A percentile compares a stretch with the other conserved stretches of the same genome.
These are phyloP conservation scores for Trichosporon sp. DNA, from an alignment of 1,284 basidiomycete species.

Conservation along the genomic window DNA sequence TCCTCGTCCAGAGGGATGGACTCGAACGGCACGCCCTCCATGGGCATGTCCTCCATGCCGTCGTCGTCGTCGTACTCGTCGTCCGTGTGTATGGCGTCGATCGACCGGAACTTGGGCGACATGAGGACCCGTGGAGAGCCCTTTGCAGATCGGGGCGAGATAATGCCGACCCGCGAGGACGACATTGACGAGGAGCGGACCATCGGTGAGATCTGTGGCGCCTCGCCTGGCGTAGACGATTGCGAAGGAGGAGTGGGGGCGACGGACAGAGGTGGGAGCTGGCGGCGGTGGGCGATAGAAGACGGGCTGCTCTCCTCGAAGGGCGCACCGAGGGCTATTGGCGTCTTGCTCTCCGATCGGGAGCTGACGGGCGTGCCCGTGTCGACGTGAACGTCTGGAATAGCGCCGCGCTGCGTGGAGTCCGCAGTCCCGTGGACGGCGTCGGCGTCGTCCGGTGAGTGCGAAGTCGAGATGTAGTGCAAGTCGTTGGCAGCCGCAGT, in stretches of 20 bases:
- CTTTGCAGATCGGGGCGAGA: not conserved
- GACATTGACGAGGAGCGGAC: not conserved
- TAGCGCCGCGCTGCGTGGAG: not conserved
- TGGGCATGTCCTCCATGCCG: slow-evolving; percentile 1
- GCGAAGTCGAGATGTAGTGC: not conserved
- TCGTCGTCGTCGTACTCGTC: not conserved
- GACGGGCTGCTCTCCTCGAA: not conserved
- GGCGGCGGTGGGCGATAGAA: not conserved
- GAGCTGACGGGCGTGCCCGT: not conserved
- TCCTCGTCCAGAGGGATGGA: not conserved
- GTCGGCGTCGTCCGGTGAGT: not conserved
- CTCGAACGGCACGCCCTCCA: not conserved
- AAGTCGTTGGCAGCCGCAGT: not conserved
- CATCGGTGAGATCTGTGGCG: not conserved
- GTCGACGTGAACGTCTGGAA: not conserved
- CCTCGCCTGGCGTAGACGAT: not conserved
- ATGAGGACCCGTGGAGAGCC: not conserved
- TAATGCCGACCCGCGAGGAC: not conserved
- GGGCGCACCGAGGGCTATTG: not conserved
- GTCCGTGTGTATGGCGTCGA: not conserved
- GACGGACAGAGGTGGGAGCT: not conserved
- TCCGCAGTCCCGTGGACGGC: too few species aligned
- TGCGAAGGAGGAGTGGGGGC: not conserved
- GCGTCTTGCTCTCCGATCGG: not conserved
- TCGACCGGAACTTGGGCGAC: not conserved